phyloP scores from a whole-genome alignment of 305 asterid genomes.

The Fraxinus nigra region DNA sequence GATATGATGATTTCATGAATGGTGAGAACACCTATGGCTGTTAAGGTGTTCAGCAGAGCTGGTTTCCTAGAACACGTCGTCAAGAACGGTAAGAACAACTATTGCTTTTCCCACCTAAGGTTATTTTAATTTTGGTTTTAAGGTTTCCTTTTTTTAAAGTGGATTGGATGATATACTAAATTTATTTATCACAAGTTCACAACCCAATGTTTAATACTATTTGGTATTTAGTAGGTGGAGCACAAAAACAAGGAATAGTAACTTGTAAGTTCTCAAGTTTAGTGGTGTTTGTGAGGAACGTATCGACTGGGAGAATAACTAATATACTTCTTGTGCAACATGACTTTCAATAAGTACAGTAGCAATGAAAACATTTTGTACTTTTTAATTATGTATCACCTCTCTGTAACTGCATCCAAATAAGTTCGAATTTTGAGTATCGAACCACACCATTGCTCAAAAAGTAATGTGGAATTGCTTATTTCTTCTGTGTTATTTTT shows the following conservation, averaged over 20 bases:
- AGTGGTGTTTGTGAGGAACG: not conserved
- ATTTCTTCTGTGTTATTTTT: conserved; percentile 12
- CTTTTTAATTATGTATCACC: not conserved
- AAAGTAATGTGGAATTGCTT: conserved; percentile 5
- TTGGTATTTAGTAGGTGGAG: not conserved
- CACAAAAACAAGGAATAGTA: not conserved
- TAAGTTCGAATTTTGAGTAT: conserved; percentile 1
- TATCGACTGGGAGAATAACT: not conserved
- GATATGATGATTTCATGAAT: not conserved
- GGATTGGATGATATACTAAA: not conserved
- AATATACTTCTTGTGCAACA: not conserved
- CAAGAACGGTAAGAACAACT: not conserved
- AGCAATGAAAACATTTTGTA: not conserved
- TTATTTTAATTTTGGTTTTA: not conserved
- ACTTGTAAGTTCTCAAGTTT: not conserved
- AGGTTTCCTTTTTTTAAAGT: not conserved
- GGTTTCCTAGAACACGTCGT: not conserved
- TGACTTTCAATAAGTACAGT: not conserved
- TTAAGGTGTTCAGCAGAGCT: not conserved
- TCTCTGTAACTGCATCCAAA: not conserved
- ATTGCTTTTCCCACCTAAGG: not conserved
- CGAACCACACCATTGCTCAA: not conserved
- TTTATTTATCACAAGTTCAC: not conserved
- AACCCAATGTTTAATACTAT: not conserved
- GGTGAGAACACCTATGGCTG: not conserved